Conservation (phyloP, 805 yeast genomes). For the Ogataea nitratoaversa region DNA sequence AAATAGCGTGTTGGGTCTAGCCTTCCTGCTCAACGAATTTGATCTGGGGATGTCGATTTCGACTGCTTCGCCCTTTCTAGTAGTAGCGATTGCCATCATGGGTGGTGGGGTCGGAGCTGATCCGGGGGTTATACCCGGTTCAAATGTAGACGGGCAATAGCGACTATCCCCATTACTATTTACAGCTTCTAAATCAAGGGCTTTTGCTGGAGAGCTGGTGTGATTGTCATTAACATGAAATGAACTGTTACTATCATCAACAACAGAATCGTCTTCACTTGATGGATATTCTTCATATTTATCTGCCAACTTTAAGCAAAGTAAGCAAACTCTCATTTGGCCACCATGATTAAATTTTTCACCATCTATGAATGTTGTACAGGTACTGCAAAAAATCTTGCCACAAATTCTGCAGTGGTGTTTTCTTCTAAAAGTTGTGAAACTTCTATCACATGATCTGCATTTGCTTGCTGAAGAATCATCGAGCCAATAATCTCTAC, state of each 20-base stretch:
- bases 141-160: conserved; percentile 6
- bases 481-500: conserved; percentile 91
- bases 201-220: conserved; percentile 10
- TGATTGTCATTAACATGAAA: conserved; percentile 13
- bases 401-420: conserved; percentile 97
- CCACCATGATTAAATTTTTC: conserved; percentile 60
- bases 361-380: conserved; percentile 72
- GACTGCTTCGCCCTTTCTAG: conserved; percentile 72
- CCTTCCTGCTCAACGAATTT: conserved; percentile 23
- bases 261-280: conserved; percentile 52
- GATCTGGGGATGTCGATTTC: conserved; percentile 52
- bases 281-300: conserved; percentile 64
- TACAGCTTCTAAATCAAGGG: conserved; percentile 10
- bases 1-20: conserved; percentile 17
- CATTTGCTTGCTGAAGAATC: conserved; percentile 91
- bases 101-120: conserved; percentile 56
- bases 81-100: conserved; percentile 78
- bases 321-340: conserved; percentile 70
- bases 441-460: conserved; percentile 72
- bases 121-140: conserved; percentile 6
- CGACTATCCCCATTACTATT: conserved; percentile 1
- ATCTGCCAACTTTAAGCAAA: conserved; percentile 60
- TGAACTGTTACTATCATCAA: conserved; percentile 32
- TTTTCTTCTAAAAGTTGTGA: conserved; percentile 81
- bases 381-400: conserved; percentile 82